A percentile compares a stretch with the other conserved stretches of the same genome.
phyloP scores from a whole-genome alignment of 2,329 filamentous ascomycete genomes.

The Neopestalotiopsis clavispora region DNA sequence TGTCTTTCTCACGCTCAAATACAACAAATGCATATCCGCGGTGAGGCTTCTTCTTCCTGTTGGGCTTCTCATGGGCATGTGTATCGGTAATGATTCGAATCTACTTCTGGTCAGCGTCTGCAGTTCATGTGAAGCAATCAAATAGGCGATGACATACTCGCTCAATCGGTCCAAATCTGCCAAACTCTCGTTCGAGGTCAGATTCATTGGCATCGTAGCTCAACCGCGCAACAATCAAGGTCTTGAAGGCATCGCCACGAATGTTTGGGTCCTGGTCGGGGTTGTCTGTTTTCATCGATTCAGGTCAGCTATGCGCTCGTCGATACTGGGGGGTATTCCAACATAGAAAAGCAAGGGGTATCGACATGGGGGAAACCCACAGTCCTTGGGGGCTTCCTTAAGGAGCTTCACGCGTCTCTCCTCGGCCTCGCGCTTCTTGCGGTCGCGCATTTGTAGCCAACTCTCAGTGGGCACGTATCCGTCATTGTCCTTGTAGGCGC shows the following conservation, averaged over 20 bases:
- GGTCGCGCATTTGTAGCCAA: constrained; percentile 87
- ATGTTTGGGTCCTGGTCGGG: constrained; percentile 86
- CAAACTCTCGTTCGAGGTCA: constrained; percentile 92
- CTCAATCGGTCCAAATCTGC: constrained; percentile 91
- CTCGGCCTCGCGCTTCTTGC: constrained; percentile 81
- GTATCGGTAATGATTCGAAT: constrained; percentile 87
- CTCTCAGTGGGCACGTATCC: constrained; percentile 85
- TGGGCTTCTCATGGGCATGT: constrained; percentile 69
- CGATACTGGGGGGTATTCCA: not conserved
- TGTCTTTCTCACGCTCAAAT: constrained; percentile 96
- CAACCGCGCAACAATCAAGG: constrained; percentile 87
- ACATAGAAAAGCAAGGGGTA: constrained; percentile 1
- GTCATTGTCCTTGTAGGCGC: constrained; percentile 79
- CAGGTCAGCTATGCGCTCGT: constrained; percentile 20
- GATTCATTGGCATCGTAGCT: constrained; percentile 88
- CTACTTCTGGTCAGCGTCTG: constrained; percentile 47
- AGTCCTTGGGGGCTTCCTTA: constrained; percentile 67
- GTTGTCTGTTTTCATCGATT: constrained; percentile 64
- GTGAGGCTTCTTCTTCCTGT: constrained; percentile 81
- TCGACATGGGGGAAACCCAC: constrained; percentile 46
- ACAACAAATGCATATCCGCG: constrained; percentile 96
- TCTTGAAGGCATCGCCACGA: constrained; percentile 92
- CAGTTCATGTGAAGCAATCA: not conserved
- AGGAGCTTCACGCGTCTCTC: constrained; percentile 67
- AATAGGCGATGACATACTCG: constrained; percentile 60